Evolutionary conservation across 2,329 filamentous ascomycete genomes (phyloP).

Genomic region (Epichloe elymi): DNA sequence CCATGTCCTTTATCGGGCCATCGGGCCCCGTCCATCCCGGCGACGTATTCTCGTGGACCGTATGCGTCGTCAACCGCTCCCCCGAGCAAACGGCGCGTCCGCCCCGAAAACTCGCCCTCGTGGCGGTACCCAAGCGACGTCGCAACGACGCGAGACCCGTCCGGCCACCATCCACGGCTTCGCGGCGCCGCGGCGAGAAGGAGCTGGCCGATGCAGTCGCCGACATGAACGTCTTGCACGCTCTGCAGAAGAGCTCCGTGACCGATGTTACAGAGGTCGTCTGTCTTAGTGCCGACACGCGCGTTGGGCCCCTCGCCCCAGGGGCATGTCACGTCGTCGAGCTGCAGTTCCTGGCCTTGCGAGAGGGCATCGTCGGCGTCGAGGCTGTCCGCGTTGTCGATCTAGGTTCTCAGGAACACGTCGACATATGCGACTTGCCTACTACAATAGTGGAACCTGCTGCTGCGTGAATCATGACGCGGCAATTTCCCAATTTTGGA

Average conservation of each 20-base stretch:
- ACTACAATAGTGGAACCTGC: conserved; percentile 43
- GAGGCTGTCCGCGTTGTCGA: conserved; percentile 65
- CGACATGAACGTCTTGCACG: conserved; percentile 59
- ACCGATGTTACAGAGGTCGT: conserved; percentile 54
- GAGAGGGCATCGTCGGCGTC: conserved; percentile 52
- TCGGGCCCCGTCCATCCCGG: conserved; percentile 42
- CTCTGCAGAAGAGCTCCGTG: conserved; percentile 52
- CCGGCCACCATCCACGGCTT: conserved; percentile 38
- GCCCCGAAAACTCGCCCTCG: conserved; percentile 55
- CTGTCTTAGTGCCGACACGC: conserved; percentile 62
- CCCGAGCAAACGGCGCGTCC: conserved; percentile 26
- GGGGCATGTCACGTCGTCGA: conserved; percentile 63
- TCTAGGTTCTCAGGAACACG: conserved; percentile 59
- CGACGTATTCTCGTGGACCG: conserved; percentile 56
- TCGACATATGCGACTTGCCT: conserved; percentile 64
- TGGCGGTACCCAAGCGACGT: conserved; percentile 52
- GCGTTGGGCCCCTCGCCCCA: conserved; percentile 59
- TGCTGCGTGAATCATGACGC: conserved; percentile 3
- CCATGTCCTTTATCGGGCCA: conserved; percentile 60
- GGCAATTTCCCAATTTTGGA: background rate
- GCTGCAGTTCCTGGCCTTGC: conserved; percentile 56
- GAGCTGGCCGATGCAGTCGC: conserved; percentile 52
- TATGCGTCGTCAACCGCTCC: conserved; percentile 65
- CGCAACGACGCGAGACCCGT: conserved; percentile 40
- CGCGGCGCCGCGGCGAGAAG: conserved; percentile 22